Evolutionary conservation across 164 flowering plant species (phyloP), one percentile per base, ranked within the genome.

Genomic region (Berberis vulgaris): DNA sequence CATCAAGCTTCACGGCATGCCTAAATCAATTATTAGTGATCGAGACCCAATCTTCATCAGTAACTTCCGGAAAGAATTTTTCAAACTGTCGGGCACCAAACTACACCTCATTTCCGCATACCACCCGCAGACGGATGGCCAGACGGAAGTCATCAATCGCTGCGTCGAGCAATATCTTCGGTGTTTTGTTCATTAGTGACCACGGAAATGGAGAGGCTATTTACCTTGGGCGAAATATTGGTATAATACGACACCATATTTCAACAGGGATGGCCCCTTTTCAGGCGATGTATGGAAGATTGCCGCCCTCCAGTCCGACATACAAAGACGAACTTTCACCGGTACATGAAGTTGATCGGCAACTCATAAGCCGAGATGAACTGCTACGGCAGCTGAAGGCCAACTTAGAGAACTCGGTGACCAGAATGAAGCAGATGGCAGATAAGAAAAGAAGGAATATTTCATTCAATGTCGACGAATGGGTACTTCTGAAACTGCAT

Each of bases 21-120:
- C 64, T 5, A 49, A 41, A 10, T 61, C 64, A 10, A 60, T 60
- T 7, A 39, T 60, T 6, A 44, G 39, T 10, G 63, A 60, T 45
- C 6, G 52, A 44, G 63, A 60, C 2, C 39, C 59, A 13, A 41
- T 57, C 12, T 57, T 57, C 59, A 57, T 39, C 42, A 13, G 59
- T 12, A 4, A 57, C 5, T 57, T 57, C 59, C 39, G 59, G 59
- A 5, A 38, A 13, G 41, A 40, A 5, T 57, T 13, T 10, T 57
- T 57, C 10, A 39, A n/a, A 4, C 7, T 38, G 41, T 39, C 13
- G 39, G 57, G n/a, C 26, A 26, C 26, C 0, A 26, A 26, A 26
- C 26, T 26, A 26, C 26, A 11, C 6, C 57, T 41, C n/a, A 41
- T 45, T 59, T 59, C 61, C 2, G 38, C 12, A 3, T 59, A 59